Conservation (phyloP, 2,329 filamentous ascomycete genomes). For the Polychaeton citri region DNA sequence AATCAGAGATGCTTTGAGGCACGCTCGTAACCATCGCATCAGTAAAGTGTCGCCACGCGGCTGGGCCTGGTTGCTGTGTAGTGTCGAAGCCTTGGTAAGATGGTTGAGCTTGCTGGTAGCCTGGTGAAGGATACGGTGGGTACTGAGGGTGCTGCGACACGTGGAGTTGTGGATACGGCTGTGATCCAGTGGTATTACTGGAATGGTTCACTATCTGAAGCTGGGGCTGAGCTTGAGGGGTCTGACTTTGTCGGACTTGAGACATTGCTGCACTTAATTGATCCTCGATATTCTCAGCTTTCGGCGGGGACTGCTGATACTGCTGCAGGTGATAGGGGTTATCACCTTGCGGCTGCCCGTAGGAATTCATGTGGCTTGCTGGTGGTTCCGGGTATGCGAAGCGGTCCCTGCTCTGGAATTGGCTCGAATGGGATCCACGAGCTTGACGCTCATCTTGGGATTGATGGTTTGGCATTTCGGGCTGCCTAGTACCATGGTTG, state of each 20-base stretch:
- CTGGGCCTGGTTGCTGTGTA: constrained; percentile 9
- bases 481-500: neutral
- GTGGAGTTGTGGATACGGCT: constrained; percentile 1
- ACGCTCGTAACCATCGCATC: constrained; percentile 12
- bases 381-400: constrained; percentile 1
- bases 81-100: neutral
- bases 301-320: neutral
- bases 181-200: neutral
- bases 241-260: constrained; percentile 1
- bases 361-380: neutral
- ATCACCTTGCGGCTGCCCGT: neutral
- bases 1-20: neutral
- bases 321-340: neutral
- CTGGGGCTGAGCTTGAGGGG: neutral
- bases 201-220: constrained; percentile 1
- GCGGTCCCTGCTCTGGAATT: constrained; percentile 1
- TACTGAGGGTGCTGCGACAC: neutral
- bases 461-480: too few relatives aligned
- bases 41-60: constrained; percentile 20
- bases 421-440: neutral
- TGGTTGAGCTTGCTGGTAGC: neutral
- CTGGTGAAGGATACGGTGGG: neutral
- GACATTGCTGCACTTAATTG: neutral
- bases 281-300: neutral
- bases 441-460: too few relatives aligned